Base-by-base conservation (phyloP, 148 eudicot species). In the Suaeda aralocaspica region DNA sequence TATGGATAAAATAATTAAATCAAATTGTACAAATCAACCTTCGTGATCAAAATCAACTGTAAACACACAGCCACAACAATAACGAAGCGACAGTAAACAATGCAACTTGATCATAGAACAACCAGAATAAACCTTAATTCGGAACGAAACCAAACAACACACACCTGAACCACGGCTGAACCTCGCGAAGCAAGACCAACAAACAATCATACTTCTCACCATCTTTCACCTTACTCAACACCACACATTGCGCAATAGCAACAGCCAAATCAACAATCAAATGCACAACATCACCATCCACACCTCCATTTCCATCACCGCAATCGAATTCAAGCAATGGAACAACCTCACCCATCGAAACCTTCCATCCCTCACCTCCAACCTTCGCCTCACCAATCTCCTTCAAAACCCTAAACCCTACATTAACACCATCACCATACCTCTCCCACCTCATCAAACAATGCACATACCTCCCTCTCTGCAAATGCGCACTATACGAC, bases 111-210 rank as follows among this genome's bases (percentile, higher is more conserved):
- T 34, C 1, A 0, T 11, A 39, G 52, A 51, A 33, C 59, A 67
- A 55, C 59, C 16, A 36, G 25, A 14, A 25, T 1, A 3, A 46
- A 56, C 30, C 1, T 4, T 12, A 21, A 39, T 63, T 13, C 19
- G 30, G 19, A 21, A 0, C 3, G 25, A 36, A 10, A 41, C 45
- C 45, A 14, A 39, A 50, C 8, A 14, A 55, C 73, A 31, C 73
- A 31, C 19, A 90, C 96, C 91, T 87, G 76, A 90, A 82, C 96
- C 95, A 93, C 8, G 92, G 88, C 0, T 61, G 65, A 42, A 82
- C 80, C 74, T 87, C 96, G 1, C 75, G 28, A 18, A 83, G 80
- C 89, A 91, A 73, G 39, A 21, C 42, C 50, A 87, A 51, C 29
- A 93, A 31, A 33, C 71, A 73, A 58, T 67, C 5, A 56, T 88